Conservation (phyloP, 164 flowering plant genomes). For the Magnolia officinalis region DNA sequence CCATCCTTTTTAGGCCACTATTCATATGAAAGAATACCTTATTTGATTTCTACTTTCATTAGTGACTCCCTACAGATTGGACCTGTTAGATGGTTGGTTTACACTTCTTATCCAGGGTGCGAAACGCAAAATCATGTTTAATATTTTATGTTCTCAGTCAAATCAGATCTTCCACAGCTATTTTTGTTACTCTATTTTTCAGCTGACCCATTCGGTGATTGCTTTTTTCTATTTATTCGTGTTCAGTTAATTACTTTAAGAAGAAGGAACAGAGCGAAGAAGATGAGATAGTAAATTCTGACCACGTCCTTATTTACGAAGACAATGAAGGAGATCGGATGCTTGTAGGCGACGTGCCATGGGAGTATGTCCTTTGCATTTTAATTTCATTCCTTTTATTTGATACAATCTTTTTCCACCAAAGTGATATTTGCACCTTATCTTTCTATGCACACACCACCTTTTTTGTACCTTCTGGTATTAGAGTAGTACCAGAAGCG, state of each 20-base stretch:
- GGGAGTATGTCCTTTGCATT: neutral
- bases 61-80: no score
- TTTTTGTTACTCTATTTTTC: no score
- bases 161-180: no score
- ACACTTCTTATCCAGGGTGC: no score
- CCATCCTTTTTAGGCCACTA: no score
- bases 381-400: neutral
- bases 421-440: neutral
- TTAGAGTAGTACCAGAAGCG: neutral
- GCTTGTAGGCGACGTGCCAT: conserved; percentile 9
- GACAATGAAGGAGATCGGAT: conserved; percentile 14
- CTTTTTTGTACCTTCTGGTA: neutral
- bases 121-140: no score
- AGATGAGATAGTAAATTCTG: neutral
- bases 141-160: no score
- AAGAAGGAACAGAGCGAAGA: neutral
- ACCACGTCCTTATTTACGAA: conserved; percentile 15
- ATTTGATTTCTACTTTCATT: no score
- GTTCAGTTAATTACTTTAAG: conserved; percentile 6
- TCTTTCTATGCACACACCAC: neutral
- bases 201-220: neutral
- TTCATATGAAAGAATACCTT: no score
- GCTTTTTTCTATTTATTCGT: neutral
- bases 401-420: neutral
- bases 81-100: no score